Conservation (phyloP, 805 yeast genomes). For the Lipomyces oligophaga region DNA sequence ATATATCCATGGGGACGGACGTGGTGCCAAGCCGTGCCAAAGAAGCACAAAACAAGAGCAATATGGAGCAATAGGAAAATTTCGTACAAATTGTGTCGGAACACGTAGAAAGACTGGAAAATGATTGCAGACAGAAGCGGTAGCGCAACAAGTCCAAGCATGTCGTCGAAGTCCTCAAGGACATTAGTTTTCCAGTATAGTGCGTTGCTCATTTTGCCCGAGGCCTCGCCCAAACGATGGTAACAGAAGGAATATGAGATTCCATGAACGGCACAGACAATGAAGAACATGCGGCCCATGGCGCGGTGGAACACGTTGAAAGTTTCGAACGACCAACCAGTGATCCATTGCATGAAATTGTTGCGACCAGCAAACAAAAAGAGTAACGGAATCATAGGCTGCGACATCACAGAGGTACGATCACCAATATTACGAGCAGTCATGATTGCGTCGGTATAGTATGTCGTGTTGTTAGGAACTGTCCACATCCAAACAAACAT, state of each 20-base stretch:
- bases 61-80: conserved; percentile 56
- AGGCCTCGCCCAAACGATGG: conserved; percentile 28
- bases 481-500: conserved; percentile 26
- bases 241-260: conserved; percentile 50
- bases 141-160: conserved; percentile 43
- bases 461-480: conserved; percentile 1
- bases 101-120: conserved; percentile 48
- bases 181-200: conserved; percentile 39
- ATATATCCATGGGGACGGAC: conserved; percentile 49
- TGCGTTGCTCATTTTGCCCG: conserved; percentile 27
- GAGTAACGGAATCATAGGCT: conserved; percentile 46
- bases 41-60: conserved; percentile 46
- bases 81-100: conserved; percentile 59
- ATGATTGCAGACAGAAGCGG: conserved; percentile 24
- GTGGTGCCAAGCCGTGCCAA: conserved; percentile 38
- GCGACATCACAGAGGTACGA: conserved; percentile 32
- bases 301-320: conserved; percentile 65
- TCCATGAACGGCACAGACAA: conserved; percentile 53
- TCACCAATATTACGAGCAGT: conserved; percentile 9
- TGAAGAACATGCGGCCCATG: conserved; percentile 50
- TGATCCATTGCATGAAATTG: conserved; percentile 56
- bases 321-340: conserved; percentile 61
- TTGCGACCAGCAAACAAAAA: conserved; percentile 70
- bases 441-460: conserved; percentile 1
- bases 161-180: conserved; percentile 12